These are phyloP conservation scores for Eutypa lata DNA, from an alignment of 2,329 filamentous ascomycete species.

Conservation along the genomic window DNA sequence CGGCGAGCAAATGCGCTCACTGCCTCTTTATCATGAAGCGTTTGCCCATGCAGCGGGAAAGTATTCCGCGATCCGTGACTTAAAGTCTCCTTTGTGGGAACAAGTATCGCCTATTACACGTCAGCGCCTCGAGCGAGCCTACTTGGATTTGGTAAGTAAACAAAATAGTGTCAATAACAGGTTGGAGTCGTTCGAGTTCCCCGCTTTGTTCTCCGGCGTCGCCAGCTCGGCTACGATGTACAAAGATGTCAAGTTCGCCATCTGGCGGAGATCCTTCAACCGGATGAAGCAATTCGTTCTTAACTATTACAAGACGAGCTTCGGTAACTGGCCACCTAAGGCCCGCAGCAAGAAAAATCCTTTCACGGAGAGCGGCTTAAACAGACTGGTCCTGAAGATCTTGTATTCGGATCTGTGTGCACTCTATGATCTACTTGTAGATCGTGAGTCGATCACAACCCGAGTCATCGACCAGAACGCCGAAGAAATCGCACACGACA, in stretches of 20 bases:
- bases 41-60: constrained; percentile 91
- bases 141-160: constrained; percentile 73
- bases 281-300: constrained; percentile 73
- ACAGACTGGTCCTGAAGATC: constrained; percentile 75
- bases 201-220: constrained; percentile 81
- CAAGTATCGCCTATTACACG: constrained; percentile 69
- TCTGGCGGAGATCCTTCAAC: constrained; percentile 74
- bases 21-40: constrained; percentile 82
- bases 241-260: constrained; percentile 76
- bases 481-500: constrained; percentile 50
- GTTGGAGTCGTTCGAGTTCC: constrained; percentile 88
- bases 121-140: constrained; percentile 77
- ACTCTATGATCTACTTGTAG: constrained; percentile 84
- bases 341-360: constrained; percentile 88
- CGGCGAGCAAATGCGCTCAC: constrained; percentile 80
- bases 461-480: constrained; percentile 69
- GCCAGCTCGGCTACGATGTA: constrained; percentile 79
- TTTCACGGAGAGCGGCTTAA: constrained; percentile 81
- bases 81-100: constrained; percentile 66
- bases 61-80: constrained; percentile 66
- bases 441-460: constrained; percentile 74
- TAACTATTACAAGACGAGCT: constrained; percentile 58
- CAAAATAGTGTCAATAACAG: constrained; percentile 67
- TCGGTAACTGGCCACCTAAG: constrained; percentile 82
- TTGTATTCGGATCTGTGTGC: constrained; percentile 83